Base-by-base conservation (phyloP, 1,284 basidiomycete genomes). In the Ustilago hordei region DNA sequence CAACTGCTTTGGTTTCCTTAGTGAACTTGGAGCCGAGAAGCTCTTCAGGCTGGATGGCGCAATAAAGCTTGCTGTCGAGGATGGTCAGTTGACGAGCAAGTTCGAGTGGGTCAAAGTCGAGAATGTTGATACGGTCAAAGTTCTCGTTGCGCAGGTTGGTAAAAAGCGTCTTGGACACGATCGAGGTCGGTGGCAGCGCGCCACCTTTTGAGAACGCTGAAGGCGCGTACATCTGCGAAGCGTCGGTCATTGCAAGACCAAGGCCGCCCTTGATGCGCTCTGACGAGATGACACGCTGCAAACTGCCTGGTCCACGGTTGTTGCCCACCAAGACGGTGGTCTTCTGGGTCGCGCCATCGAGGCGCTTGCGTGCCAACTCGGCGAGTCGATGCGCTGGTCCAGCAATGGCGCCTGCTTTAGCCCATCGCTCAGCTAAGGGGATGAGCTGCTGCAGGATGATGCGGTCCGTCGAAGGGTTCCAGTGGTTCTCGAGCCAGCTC, bases 401-500 rank as follows among this genome's bases (percentile, higher is more conserved):
- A 55, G 91, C 85, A 60, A 95, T 91, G 2, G 71, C 54, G 2
- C 65, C 63, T 17, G 41, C 45, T 45, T 43, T 54, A 6, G 74
- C 43, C 56, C 64, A 64, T 34, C 93, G 90, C 80, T 91, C 90
- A 11, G 91, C 80, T 23, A 95, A 94, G 3, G 88, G 88, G 41
- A 89, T 88, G 73, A 96, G 87, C 8, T 88, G 83, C 13, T 89
- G 89, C 47, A 95, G 86, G 31, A 87, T 82, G 9, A 79, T 80
- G 34, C 54, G 39, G 69, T 88, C 87, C 19, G 81, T 82, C 0
- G 90, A 88, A 4, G 91, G 87, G 6, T 92, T 90, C 95, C 95
- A 99, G 86, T 97, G 92, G 73, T 89, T 88, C 85, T 98, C 95
- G 58, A 98, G 89, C 96, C 96, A 99, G 17, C 90, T 90, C 88